Conservation (phyloP, 441 rosid genomes). For the Cnidoscolus chayamansa region DNA sequence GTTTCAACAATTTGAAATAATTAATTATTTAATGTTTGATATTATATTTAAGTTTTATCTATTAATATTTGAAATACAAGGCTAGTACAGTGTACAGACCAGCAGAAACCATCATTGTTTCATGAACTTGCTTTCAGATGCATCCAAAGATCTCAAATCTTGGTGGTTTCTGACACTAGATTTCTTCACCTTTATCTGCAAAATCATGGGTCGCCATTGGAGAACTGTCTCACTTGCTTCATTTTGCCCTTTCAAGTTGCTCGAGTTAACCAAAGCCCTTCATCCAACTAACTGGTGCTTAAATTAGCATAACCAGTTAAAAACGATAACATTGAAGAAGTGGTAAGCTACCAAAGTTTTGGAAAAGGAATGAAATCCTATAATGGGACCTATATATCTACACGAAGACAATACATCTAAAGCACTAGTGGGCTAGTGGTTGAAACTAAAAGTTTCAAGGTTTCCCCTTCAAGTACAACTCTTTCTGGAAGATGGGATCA, state of each 20-base stretch:
- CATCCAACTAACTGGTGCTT: conserved; percentile 4
- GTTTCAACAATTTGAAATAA: too few species aligned
- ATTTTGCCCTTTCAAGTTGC: conserved; percentile 1
- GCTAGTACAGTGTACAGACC: too few species aligned
- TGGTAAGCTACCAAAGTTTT: background rate
- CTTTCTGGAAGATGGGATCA: background rate
- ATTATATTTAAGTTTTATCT: too few species aligned
- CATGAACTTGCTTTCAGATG: conserved; percentile 13
- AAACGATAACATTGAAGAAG: background rate
- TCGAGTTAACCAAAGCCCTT: background rate
- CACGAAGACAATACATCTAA: background rate
- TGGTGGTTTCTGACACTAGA: conserved; percentile 11
- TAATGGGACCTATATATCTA: background rate
- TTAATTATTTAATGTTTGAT: too few species aligned
- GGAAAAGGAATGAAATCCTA: background rate
- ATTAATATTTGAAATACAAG: too few species aligned
- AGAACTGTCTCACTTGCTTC: background rate
- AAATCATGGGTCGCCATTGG: conserved; percentile 9
- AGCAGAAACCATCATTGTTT: background rate
- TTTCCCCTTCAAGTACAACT: conserved; percentile 8
- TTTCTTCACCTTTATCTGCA: conserved; percentile 1
- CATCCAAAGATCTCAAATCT: conserved; percentile 7
- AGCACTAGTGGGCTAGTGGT: background rate
- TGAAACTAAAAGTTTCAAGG: background rate
- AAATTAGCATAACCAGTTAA: background rate